These are phyloP conservation scores for Fusarium pininemorale DNA, from an alignment of 2,329 filamentous ascomycete species.

Conservation along the genomic window DNA sequence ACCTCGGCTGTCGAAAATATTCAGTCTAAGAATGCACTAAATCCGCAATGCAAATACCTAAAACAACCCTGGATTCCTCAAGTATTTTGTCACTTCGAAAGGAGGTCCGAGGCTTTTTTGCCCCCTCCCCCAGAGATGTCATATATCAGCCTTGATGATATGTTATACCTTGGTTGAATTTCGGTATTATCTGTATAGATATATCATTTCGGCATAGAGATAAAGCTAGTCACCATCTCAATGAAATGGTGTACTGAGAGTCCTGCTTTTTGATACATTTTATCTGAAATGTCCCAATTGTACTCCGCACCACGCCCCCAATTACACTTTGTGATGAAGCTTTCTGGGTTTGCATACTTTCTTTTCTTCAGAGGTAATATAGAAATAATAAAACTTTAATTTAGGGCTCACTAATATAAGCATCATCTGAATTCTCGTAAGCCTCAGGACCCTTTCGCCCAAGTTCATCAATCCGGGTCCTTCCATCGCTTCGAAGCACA, in stretches of 20 bases:
- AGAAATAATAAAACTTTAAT: neutral
- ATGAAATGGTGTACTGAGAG: too few species aligned
- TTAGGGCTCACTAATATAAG: neutral
- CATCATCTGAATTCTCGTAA: neutral
- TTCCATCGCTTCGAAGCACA: neutral
- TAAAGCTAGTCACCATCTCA: neutral
- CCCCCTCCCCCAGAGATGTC: neutral
- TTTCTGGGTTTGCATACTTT: neutral
- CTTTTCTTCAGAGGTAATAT: neutral
- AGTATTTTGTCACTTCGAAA: rapidly evolving
- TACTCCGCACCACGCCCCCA: too few species aligned
- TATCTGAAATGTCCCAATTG: neutral
- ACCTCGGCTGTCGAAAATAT: rapidly evolving
- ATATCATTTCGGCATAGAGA: neutral
- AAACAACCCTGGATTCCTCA: rapidly evolving
- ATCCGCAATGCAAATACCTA: rapidly evolving
- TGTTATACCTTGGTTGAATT: neutral
- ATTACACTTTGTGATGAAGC: neutral
- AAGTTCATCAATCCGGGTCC: neutral
- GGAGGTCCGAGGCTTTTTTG: neutral
- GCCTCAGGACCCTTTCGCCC: neutral
- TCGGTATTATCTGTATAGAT: neutral
- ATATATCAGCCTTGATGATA: neutral
- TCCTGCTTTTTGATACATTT: neutral
- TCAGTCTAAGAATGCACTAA: rapidly evolving